Conservation (phyloP, 257 asterid genomes). For the Parsonsia alboflavescens region DNA sequence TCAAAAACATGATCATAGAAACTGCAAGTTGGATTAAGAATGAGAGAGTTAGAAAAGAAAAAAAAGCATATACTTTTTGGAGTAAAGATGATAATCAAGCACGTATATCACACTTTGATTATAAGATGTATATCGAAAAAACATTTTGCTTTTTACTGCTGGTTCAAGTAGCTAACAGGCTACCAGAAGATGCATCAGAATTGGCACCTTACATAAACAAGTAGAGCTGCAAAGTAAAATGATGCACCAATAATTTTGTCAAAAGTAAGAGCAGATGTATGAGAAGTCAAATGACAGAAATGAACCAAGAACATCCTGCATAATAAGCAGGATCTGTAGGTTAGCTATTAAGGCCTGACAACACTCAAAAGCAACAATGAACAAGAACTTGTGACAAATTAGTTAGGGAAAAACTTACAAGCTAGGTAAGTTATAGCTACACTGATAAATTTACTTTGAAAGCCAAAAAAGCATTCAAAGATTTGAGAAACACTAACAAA, state of each 20-base stretch:
- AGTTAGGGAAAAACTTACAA: neutral
- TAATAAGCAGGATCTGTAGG: neutral
- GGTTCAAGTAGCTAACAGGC: neutral
- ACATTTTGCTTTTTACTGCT: neutral
- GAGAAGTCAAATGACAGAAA: neutral
- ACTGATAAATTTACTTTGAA: neutral
- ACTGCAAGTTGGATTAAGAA: constrained; percentile 35
- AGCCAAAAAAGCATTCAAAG: neutral
- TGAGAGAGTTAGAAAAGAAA: neutral
- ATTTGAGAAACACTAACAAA: neutral
- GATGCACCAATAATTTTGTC: neutral
- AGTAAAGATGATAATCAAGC: constrained; percentile 1
- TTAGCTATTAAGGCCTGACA: neutral
- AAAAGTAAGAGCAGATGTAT: neutral
- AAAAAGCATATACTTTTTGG: neutral
- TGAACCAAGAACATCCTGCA: neutral
- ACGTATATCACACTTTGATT: constrained; percentile 2
- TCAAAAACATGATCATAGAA: constrained; percentile 70
- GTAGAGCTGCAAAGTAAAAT: neutral
- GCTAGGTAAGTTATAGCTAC: neutral
- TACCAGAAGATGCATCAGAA: neutral
- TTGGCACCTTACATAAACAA: neutral
- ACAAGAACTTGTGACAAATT: neutral
- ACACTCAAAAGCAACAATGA: neutral
- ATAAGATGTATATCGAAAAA: neutral